These are phyloP conservation scores for Conringia planisiliqua DNA, from an alignment of 345 rosid genomes.

Conservation along the genomic window DNA sequence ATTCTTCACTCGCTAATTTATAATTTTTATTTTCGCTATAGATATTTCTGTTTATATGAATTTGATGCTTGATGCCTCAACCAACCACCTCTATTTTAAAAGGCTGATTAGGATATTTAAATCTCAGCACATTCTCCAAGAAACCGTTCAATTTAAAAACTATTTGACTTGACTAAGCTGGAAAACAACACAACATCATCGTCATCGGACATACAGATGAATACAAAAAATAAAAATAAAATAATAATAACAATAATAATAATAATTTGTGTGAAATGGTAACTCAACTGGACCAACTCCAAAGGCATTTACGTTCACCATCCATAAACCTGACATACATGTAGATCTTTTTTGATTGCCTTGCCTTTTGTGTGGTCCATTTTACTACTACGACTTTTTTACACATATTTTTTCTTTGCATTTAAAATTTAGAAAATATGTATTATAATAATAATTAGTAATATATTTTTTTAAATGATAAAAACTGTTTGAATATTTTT, in stretches of 20 bases:
- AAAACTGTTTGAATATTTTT: too few relatives aligned
- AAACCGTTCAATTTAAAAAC: background rate
- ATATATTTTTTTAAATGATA: too few relatives aligned
- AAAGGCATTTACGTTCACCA: slow-evolving; percentile 14
- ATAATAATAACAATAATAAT: too few relatives aligned
- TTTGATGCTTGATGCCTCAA: background rate
- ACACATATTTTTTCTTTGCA: background rate
- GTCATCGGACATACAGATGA: background rate
- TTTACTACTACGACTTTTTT: background rate
- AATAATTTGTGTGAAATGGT: too few relatives aligned
- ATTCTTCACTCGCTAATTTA: background rate
- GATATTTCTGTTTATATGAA: background rate
- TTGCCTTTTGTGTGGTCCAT: background rate
- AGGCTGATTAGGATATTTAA: background rate
- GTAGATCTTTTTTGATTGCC: background rate
- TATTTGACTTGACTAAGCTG: background rate
- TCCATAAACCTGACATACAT: background rate
- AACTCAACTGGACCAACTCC: background rate
- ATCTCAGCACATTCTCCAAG: background rate
- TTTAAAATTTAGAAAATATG: too few relatives aligned
- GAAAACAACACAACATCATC: background rate
- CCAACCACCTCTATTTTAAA: background rate
- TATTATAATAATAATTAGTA: background rate
- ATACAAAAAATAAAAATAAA: too few relatives aligned
- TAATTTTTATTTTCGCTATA: background rate